Evolutionary conservation across 2,329 filamentous ascomycete species (phyloP).

Genomic region (Diplodia intermedia): DNA sequence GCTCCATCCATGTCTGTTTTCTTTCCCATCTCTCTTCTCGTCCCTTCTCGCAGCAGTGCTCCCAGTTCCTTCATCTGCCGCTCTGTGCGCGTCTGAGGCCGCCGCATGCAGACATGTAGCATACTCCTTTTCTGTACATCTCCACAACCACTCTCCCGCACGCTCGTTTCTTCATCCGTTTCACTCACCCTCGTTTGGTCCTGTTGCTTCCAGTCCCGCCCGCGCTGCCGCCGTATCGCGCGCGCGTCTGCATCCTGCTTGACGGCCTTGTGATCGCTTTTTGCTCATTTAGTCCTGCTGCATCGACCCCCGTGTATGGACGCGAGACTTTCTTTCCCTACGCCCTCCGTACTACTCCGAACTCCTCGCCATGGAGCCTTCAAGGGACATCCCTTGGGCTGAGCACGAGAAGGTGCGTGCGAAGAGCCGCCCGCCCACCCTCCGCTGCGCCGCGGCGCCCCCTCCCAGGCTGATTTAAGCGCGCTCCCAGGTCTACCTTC

Average conservation of each 20-base stretch:
- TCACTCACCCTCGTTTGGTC: conserved; percentile 43
- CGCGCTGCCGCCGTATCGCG: conserved; percentile 30
- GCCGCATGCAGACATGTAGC: conserved; percentile 33
- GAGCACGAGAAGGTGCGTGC: conserved; percentile 56
- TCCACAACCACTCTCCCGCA: conserved; percentile 30
- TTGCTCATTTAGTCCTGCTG: conserved; percentile 48
- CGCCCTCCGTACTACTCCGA: conserved; percentile 39
- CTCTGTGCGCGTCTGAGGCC: conserved; percentile 19
- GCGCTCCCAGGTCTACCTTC: conserved; percentile 49
- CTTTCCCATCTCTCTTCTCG: conserved; percentile 29
- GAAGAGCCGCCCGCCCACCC: conserved; percentile 28
- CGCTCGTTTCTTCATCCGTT: conserved; percentile 42
- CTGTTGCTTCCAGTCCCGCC: conserved; percentile 36
- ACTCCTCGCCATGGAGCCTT: conserved; percentile 50
- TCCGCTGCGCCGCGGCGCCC: conserved; percentile 24
- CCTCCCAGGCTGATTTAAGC: conserved; percentile 24
- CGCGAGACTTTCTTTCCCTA: conserved; percentile 39
- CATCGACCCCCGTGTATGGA: conserved; percentile 37
- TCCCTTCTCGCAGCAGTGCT: conserved; percentile 29
- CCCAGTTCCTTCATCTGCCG: conserved; percentile 24
- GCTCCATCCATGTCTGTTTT: conserved; percentile 33
- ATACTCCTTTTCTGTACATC: conserved; percentile 29
- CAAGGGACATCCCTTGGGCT: conserved; percentile 53
- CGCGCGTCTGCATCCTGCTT: conserved; percentile 32
- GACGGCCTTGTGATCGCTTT: conserved; percentile 44